These are phyloP conservation scores for Coemansia sp. DNA, from an alignment of 192 early-diverging fungal genomes.

Conservation along the genomic window DNA sequence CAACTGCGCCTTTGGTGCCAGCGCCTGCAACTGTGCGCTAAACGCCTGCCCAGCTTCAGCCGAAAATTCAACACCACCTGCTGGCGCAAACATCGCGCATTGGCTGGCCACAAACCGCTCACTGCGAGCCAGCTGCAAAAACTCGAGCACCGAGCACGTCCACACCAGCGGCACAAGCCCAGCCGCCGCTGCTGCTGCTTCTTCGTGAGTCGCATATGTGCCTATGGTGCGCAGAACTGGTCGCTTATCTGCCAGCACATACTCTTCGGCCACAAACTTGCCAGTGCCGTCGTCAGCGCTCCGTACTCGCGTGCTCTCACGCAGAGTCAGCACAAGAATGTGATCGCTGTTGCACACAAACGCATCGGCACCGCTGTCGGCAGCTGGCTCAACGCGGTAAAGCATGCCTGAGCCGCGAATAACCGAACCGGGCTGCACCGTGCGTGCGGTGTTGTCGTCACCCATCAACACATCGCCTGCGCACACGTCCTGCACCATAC, in stretches of 20 bases:
- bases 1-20: conserved; percentile 14
- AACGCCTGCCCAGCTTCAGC: conserved; percentile 26
- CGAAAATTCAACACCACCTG: conserved; percentile 31
- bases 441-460: conserved; percentile 53
- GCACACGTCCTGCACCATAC: conserved; percentile 49
- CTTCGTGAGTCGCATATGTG: conserved; percentile 25
- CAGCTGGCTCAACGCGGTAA: conserved; percentile 50
- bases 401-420: conserved; percentile 50
- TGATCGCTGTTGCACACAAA: conserved; percentile 61
- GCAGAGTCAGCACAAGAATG: conserved; percentile 51
- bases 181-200: conserved; percentile 27
- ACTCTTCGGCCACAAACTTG: conserved; percentile 15
- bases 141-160: conserved; percentile 48
- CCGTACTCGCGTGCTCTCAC: conserved; percentile 6
- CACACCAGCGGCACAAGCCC: conserved; percentile 33
- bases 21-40: conserved; percentile 13
- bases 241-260: conserved; percentile 10
- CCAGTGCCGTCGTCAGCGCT: neutral
- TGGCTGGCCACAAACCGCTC: conserved; percentile 21
- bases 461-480: conserved; percentile 53
- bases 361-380: conserved; percentile 23
- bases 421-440: conserved; percentile 45
- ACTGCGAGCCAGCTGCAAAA: conserved; percentile 27
- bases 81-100: conserved; percentile 40
- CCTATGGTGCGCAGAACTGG: conserved; percentile 15